Conservation (phyloP, 2,329 filamentous ascomycete species). For the Neopestalotiopsis clavispora region DNA sequence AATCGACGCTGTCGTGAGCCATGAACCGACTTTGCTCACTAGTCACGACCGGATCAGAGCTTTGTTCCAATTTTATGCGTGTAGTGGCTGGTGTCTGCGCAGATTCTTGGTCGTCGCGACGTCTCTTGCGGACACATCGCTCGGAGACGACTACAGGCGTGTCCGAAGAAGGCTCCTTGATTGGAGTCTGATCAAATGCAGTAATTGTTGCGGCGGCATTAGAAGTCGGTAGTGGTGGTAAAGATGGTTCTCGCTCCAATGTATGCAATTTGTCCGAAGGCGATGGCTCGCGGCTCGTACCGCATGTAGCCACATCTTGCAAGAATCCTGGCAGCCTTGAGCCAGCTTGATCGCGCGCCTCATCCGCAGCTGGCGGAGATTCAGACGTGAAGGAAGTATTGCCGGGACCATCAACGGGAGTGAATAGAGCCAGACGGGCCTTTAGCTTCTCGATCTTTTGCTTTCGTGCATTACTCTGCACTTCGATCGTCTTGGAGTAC, state of each 20-base stretch:
- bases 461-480: conserved; percentile 30
- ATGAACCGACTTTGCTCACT: conserved; percentile 36
- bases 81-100: conserved; percentile 28
- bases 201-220: neutral
- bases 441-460: conserved; percentile 48
- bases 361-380: conserved; percentile 11
- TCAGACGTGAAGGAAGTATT: conserved; percentile 30
- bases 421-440: conserved; percentile 32
- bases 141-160: conserved; percentile 56
- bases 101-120: conserved; percentile 33
- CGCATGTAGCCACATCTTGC: neutral
- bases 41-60: conserved; percentile 35
- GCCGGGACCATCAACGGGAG: conserved; percentile 19
- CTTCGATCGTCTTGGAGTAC: conserved; percentile 48
- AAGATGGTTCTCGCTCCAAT: conserved; percentile 17
- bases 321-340: neutral
- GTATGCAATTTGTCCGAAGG: too few species aligned
- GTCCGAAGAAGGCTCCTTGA: conserved; percentile 63
- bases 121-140: conserved; percentile 53
- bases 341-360: neutral
- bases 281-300: conserved; percentile 8
- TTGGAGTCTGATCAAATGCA: conserved; percentile 8
- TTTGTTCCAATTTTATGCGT: conserved; percentile 49
- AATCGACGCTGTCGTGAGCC: conserved; percentile 63
- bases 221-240: conserved; percentile 35